A percentile compares a stretch with the other conserved stretches of the same genome.
These are phyloP conservation scores for Penicillium frequentans DNA, from an alignment of 2,329 filamentous ascomycete genomes.

Conservation along the genomic window DNA sequence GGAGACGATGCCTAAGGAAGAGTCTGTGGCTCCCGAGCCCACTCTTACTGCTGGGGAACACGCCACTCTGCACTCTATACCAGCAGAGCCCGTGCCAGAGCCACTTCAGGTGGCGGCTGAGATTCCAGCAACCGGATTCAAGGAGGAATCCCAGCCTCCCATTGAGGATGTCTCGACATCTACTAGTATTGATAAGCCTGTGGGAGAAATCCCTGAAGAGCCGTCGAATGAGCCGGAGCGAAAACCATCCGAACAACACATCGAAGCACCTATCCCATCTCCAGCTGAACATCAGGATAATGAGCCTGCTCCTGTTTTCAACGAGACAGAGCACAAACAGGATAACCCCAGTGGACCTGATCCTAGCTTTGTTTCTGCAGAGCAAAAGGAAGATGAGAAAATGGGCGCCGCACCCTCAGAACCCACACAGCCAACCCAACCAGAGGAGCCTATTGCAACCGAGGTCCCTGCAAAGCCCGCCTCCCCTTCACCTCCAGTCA, in stretches of 20 bases:
- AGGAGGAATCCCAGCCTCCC: not conserved
- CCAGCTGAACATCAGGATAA: not conserved
- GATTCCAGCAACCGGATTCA: not conserved
- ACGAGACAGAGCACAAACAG: not conserved
- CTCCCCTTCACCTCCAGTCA: not conserved
- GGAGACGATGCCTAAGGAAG: not conserved
- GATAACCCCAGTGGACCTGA: not conserved
- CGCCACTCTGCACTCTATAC: not conserved
- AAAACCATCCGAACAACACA: not conserved
- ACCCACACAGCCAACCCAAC: not conserved
- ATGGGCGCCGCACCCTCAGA: conserved; percentile 6
- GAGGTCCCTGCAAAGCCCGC: not conserved
- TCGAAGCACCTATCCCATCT: not conserved
- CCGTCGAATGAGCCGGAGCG: not conserved
- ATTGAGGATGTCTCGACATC: not conserved
- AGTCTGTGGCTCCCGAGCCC: not conserved
- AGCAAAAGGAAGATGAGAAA: conserved; percentile 8
- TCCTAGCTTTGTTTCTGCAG: not conserved
- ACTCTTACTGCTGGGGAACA: not conserved
- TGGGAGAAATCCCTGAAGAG: not conserved
- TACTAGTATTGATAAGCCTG: not conserved
- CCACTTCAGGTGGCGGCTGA: not conserved
- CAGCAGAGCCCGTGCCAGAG: not conserved
- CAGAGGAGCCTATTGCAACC: not conserved
- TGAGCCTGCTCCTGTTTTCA: not conserved